A percentile compares a stretch with the other conserved stretches of the same genome.
Evolutionary conservation across 106 monocot genomes (phyloP).

Genomic region (Acorus gramineus): DNA sequence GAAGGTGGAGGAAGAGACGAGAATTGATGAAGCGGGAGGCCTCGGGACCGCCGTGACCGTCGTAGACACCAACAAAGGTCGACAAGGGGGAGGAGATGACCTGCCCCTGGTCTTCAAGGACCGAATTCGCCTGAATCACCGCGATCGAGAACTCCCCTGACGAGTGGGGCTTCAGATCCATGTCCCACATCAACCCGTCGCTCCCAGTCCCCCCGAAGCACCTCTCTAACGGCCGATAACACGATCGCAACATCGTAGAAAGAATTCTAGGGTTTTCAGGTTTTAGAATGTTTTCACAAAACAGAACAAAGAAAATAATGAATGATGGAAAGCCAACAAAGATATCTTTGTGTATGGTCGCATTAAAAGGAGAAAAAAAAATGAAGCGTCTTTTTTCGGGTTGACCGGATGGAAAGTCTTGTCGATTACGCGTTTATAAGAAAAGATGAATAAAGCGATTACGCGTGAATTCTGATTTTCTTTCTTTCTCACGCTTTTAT

Average conservation of each 20-base stretch:
- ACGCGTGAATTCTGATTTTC: no score
- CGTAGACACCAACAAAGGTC: slow-evolving; percentile 45
- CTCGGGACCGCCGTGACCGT: slow-evolving; percentile 56
- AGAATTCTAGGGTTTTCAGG: no score
- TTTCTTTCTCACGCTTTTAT: no score
- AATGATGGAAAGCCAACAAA: no score
- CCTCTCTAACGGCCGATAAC: slow-evolving; percentile 19
- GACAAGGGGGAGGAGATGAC: slow-evolving; percentile 32
- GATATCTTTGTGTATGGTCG: no score
- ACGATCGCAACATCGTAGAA: slow-evolving; percentile 16
- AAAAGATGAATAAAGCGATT: no score
- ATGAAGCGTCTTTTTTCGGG: no score
- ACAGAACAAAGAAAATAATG: no score
- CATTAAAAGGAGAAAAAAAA: no score
- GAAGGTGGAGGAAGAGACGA: slow-evolving; percentile 30
- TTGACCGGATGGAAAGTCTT: no score
- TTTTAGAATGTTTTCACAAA: no score
- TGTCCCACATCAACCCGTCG: slow-evolving; percentile 35
- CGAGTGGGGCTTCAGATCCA: slow-evolving; percentile 40
- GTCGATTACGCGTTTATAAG: no score
- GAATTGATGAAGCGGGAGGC: slow-evolving; percentile 41
- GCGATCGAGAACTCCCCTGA: slow-evolving; percentile 53
- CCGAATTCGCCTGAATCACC: slow-evolving; percentile 34
- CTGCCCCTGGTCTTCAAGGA: slow-evolving; percentile 47
- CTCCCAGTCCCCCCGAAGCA: slow-evolving; percentile 17